These are phyloP conservation scores for Fistulifera solaris DNA, from an alignment of 108 stramenopile genomes.

Conservation along the genomic window DNA sequence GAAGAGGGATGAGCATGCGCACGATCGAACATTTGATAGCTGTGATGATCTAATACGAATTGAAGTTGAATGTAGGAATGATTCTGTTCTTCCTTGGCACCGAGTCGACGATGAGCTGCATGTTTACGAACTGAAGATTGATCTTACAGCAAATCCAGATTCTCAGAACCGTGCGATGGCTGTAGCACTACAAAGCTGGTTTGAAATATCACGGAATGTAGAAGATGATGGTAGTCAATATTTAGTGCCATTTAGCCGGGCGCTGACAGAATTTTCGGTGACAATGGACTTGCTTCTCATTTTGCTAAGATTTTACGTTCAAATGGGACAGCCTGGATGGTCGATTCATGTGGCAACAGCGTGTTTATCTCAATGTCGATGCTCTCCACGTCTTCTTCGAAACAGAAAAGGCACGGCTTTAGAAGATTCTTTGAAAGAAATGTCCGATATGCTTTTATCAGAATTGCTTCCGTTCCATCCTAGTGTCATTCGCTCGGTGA, in stretches of 20 bases:
- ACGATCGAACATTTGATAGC: background rate
- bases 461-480: no score
- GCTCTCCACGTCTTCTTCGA: background rate
- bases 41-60: background rate
- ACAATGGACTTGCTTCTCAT: background rate
- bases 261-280: background rate
- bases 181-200: constrained; percentile 12
- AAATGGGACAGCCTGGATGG: background rate
- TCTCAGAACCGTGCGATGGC: constrained; percentile 3
- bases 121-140: constrained; percentile 1
- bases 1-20: background rate
- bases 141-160: constrained; percentile 2
- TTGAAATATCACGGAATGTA: constrained; percentile 10
- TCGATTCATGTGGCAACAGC: background rate
- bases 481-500: no score
- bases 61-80: background rate
- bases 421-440: no score
- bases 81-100: no score
- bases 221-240: no score
- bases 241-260: background rate
- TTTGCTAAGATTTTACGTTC: background rate
- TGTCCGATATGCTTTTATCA: no score
- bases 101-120: no score
- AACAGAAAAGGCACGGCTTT: no score
- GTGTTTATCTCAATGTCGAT: background rate